Base-by-base conservation (phyloP, 2,329 filamentous ascomycete species). In the Microdochium bolleyi region DNA sequence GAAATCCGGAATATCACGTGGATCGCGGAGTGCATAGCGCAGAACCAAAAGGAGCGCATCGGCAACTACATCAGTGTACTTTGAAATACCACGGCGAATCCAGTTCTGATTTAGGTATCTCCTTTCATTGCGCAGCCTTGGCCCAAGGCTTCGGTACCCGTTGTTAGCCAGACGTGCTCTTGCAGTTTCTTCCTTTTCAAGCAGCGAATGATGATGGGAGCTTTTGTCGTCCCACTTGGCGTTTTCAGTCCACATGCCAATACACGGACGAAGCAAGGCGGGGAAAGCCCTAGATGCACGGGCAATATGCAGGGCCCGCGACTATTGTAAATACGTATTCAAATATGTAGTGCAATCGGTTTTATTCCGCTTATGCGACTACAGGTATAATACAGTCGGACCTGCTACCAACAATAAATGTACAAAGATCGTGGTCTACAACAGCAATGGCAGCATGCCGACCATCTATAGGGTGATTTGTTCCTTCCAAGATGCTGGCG, bases 1-100 rank as follows among this genome's bases (percentile, higher is more conserved):
- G 94, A 99, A 87, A 96, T 97, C 64, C 88, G 94, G 60, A 99
- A 99, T 73, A 96, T 99, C 66, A 97, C 94, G 51, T 99, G 94
- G 94, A 99, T 99, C 70, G 88, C 94, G 22, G 94, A 99, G 73
- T 99, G 94, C 75, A 99, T 99, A 80, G 94, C 94, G 53, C 94
- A 99, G 74, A 96, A 96, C 77, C 94, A 99, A 74, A 99, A 99
- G 77, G 94, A 99, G 72, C 84, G 94, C 67, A 97, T 99, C 69
- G 88, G 89, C 62, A 99, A 97, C 74, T 99, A 95, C 73, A 99
- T 99, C 70, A 96, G 91, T 73, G 94, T 97, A 57, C 96, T 99
- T 73, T 96, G 73, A 80, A 61, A 58, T 48, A 52, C 27, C 24
- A 52, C 53, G 60, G 53, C 55, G 54, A 51, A 48, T 9, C 32